A percentile compares a stretch with the other conserved stretches of the same genome.
phyloP scores from a whole-genome alignment of 2,329 filamentous ascomycete species.

The Sarocladiaceae sp. region DNA sequence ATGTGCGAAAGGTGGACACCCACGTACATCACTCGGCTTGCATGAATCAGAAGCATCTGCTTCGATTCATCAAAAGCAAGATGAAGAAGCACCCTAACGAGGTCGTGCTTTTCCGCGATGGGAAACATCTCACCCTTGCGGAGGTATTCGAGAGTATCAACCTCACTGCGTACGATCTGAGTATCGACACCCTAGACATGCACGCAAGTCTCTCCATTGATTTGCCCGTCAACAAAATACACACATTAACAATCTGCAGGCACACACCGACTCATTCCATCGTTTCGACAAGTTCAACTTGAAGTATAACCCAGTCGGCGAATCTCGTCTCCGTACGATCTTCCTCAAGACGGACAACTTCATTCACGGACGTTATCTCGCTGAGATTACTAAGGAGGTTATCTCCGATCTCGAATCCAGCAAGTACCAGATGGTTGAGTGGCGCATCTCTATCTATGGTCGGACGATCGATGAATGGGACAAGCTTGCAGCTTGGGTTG shows the following conservation, averaged over 20 bases:
- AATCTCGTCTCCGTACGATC: slow-evolving; percentile 93
- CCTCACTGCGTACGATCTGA: slow-evolving; percentile 92
- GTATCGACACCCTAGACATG: slow-evolving; percentile 98
- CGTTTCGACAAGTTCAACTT: slow-evolving; percentile 99
- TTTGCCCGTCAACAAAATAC: too few relatives aligned
- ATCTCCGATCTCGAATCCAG: slow-evolving; percentile 95
- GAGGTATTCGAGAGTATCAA: slow-evolving; percentile 98
- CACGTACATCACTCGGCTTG: slow-evolving; percentile 99
- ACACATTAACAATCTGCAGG: too few relatives aligned
- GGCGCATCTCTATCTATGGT: slow-evolving; percentile 97
- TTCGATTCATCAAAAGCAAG: slow-evolving; percentile 99
- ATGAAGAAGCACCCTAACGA: slow-evolving; percentile 99
- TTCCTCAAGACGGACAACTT: slow-evolving; percentile 99
- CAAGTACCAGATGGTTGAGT: slow-evolving; percentile 99
- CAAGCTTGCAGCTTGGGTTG: slow-evolving; percentile 93
- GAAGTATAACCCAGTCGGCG: slow-evolving; percentile 96
- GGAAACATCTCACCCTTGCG: slow-evolving; percentile 81
- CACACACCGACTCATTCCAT: slow-evolving; percentile 96
- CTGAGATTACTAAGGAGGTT: slow-evolving; percentile 97
- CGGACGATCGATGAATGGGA: slow-evolving; percentile 94
- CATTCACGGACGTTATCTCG: slow-evolving; percentile 91
- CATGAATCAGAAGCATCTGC: slow-evolving; percentile 98
- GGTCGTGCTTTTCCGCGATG: slow-evolving; percentile 87
- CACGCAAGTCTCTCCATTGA: slow-evolving; percentile 67
- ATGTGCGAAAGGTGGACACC: slow-evolving; percentile 96